Percentiles rank a stretch among this genome's conserved stretches.
Evolutionary conservation across 805 yeast genomes (phyloP).

Genomic region (Zygoascus ofunaensis): DNA sequence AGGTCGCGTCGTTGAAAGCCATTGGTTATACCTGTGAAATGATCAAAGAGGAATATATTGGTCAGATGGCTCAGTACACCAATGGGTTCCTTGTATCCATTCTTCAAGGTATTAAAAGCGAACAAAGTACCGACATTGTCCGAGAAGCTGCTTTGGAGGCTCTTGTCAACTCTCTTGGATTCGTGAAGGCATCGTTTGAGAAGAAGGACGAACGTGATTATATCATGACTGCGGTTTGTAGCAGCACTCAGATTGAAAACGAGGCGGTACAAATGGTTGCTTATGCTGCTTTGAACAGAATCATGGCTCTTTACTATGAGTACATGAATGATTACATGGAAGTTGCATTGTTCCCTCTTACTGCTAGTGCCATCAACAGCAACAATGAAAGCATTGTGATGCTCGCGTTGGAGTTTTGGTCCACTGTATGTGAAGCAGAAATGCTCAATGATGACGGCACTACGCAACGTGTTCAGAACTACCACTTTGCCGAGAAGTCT

Average conservation of each 20-base stretch:
- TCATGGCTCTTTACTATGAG: conserved; percentile 80
- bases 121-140: conserved; percentile 66
- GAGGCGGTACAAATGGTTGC: conserved; percentile 85
- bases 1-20: conserved; percentile 77
- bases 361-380: conserved; percentile 83
- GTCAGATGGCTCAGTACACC: conserved; percentile 72
- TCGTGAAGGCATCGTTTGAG: conserved; percentile 79
- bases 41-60: conserved; percentile 74
- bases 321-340: conserved; percentile 96
- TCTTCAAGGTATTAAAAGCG: conserved; percentile 88
- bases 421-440: conserved; percentile 98
- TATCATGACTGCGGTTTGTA: conserved; percentile 98
- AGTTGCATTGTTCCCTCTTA: conserved; percentile 83
- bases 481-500: conserved; percentile 79
- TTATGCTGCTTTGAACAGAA: conserved; percentile 87
- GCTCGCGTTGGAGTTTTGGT: conserved; percentile 99
- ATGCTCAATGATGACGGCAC: conserved; percentile 44
- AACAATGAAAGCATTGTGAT: conserved; percentile 80
- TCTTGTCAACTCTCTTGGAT: conserved; percentile 80
- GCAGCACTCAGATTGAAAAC: conserved; percentile 88
- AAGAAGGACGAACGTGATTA: conserved; percentile 92
- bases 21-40: conserved; percentile 95
- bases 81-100: conserved; percentile 91
- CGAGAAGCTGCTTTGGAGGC: conserved; percentile 89
- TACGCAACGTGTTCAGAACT: conserved; percentile 43